Conservation (phyloP, 1,284 basidiomycete genomes). For the Schizopora paradoxa region DNA sequence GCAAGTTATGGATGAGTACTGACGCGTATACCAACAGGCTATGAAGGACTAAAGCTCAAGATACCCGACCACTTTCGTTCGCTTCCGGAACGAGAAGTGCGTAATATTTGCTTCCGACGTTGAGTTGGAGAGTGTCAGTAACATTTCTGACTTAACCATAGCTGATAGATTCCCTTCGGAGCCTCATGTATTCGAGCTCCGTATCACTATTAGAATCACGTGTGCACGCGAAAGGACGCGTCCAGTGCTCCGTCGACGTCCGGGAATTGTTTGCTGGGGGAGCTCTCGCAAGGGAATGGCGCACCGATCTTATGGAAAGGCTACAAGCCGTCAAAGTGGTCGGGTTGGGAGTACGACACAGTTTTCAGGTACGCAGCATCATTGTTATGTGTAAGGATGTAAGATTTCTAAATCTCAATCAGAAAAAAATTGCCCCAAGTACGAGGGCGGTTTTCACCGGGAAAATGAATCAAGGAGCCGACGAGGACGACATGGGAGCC, state of each 20-base stretch:
- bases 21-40: conserved; percentile 32
- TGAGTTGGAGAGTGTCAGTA: no score
- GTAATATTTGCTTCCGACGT: background rate
- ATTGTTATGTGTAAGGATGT: background rate
- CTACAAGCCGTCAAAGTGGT: conserved; percentile 1
- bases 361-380: conserved; percentile 3
- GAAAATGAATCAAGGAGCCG: conserved; percentile 2
- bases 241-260: conserved; percentile 15
- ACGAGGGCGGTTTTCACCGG: conserved; percentile 12
- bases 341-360: conserved; percentile 9
- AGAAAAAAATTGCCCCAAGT: conserved; percentile 12
- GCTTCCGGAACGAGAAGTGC: conserved; percentile 14
- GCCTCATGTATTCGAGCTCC: no score
- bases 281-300: conserved; percentile 5
- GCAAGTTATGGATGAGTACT: background rate
- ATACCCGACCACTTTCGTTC: conserved; percentile 21
- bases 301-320: conserved; percentile 9
- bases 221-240: conserved; percentile 10
- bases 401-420: background rate
- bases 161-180: no score
- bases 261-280: conserved; percentile 11
- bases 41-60: conserved; percentile 42
- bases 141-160: no score
- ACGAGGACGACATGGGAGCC: background rate
- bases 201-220: no score